Base-by-base conservation (phyloP, 768 basidiomycete species). In the Kwoniella shandongensis region DNA sequence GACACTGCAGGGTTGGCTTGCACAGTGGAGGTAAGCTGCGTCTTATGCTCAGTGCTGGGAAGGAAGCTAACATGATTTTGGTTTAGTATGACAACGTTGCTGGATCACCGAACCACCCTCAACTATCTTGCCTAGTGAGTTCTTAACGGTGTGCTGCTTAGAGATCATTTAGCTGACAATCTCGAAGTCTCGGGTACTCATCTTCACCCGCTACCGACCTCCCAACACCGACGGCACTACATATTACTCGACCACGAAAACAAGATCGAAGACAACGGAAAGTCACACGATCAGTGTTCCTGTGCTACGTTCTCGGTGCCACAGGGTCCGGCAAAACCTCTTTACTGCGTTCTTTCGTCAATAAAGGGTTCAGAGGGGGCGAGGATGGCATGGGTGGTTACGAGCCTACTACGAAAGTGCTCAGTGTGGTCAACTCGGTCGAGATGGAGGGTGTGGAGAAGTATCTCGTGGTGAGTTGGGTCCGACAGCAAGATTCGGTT, bases 1-100 rank as follows among this genome's bases (percentile, higher is more conserved):
- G 17, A 97, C 93, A n/a, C 77, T 99, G 41, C 93, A 97, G 78
- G 90, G 91, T 1, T 99, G 94, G 94, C 79, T 98, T 25, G 94
- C 94, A 18, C 93, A 96, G 73, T 99, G 94, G 94, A 94, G 90
- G 92, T 91, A 49, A 63, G 81, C 36, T 75, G 20, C 5, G 20
- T 1, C n/a, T 18, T 22, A n/a, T 45, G n/a, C n/a, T n/a, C n/a
- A n/a, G n/a, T n/a, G n/a, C n/a, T n/a, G n/a, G n/a, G n/a, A n/a
- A n/a, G n/a, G 12, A 32, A 32, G 30, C 27, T 42, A 22, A 29
- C n/a, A n/a, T n/a, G n/a, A n/a, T n/a, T 17, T 48, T 22, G 59
- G 54, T 32, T 4, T 60, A 97, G 93, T 72, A 96, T 98, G 93
- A 93, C 92, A 1, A 99, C 94, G 0, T 81, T 98, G 0, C 82